Evolutionary conservation across 192 early-diverging fungal genomes (phyloP), one percentile per base, ranked within the genome.

Genomic region (Blastocladiella britannica): DNA sequence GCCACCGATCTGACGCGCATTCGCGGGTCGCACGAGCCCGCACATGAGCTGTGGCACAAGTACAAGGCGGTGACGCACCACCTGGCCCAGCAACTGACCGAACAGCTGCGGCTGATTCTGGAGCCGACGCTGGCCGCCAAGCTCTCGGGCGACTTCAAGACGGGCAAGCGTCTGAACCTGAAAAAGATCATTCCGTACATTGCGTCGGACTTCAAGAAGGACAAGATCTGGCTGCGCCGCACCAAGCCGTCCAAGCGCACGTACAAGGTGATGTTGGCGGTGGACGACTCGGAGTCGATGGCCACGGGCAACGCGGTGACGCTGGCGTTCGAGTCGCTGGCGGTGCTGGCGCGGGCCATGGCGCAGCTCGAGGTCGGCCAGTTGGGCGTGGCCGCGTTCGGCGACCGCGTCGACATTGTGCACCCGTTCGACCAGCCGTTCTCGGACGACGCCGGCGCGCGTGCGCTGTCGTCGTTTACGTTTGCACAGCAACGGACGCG

Each of bases 171-270:
- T 7, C 81, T 99, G 25, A 99, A 94, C 69, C 96, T 99, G 95
- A 87, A 91, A 62, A 93, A 90, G 70, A 90, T 99, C 53, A 95
- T 99, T 64, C 91, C 95, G 12, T 99, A 99, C 60, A 97, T 99
- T 74, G 95, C 95, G 7, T 85, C 81, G 43, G 84, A 93, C 65
- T 99, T 93, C 79, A 94, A 92, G 72, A 99, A 99, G 72, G 95
- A 99, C 72, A 99, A 99, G 75, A 99, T 99, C 62, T 99, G 95
- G 95, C 70, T 99, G 58, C 79, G 92, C 7, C 81, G 95, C 52
- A 97, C 93, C 24, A 93, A 93, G 68, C 93, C 91, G 22, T 87
- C 84, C 61, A 92, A 95, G 62, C 80, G 95, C 53, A 86, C 87
- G 60, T 99, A 99, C 72, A 93, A 99, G 69, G 86, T 99, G 43